Percentiles rank a stretch among this genome's conserved stretches.
These are phyloP conservation scores for Dactylellina cionopaga DNA, from an alignment of 2,329 filamentous ascomycete species.

Conservation along the genomic window DNA sequence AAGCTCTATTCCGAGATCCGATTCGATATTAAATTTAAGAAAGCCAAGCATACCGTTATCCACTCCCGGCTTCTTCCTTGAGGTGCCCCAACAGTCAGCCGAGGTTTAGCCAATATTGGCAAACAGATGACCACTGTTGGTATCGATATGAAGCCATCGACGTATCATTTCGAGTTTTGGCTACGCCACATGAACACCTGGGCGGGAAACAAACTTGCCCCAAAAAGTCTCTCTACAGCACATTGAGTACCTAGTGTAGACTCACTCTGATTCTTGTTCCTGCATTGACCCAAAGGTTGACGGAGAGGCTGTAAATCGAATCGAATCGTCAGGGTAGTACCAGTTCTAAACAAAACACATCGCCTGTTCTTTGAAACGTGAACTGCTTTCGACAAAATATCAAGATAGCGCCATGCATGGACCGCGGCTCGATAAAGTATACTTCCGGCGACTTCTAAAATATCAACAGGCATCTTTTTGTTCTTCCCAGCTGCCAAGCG, in stretches of 20 bases:
- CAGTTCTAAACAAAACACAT: constrained; percentile 13
- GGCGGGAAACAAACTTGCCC: neutral
- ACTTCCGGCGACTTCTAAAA: constrained; percentile 1
- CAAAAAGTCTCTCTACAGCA: neutral
- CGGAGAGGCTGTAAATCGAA: neutral
- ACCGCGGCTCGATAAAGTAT: neutral
- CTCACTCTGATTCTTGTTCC: neutral
- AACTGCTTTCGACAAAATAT: constrained; percentile 7
- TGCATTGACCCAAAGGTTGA: neutral
- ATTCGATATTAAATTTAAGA: neutral
- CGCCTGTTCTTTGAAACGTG: constrained; percentile 16
- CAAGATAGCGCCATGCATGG: neutral
- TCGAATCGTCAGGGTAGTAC: neutral
- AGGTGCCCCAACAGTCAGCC: too few relatives aligned
- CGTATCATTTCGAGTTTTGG: constrained; percentile 15
- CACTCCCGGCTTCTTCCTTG: neutral
- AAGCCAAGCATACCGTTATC: neutral
- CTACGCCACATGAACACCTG: neutral
- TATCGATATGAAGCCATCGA: neutral
- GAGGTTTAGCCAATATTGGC: too few relatives aligned
- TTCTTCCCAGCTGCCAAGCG: neutral
- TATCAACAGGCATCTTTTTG: neutral
- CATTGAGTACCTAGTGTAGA: neutral
- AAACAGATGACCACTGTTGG: neutral
- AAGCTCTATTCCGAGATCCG: neutral